Percentiles rank a stretch among this genome's conserved stretches.
Conservation (phyloP, 208 protist species). For the Crithidia bombi region DNA sequence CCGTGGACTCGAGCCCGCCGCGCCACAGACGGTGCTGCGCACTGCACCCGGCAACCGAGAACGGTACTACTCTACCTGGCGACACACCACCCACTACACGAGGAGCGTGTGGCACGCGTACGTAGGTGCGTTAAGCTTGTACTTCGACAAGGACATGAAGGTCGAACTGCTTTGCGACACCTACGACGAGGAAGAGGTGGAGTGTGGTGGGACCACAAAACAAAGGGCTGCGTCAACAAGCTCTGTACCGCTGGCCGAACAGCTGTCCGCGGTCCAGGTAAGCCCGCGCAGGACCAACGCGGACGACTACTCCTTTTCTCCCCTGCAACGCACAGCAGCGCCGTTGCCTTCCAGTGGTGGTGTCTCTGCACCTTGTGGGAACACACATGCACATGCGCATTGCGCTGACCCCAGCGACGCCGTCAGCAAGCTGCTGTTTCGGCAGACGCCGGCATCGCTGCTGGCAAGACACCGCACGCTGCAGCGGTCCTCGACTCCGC, state of each 20-base stretch:
- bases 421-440: neutral
- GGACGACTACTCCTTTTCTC: too few relatives aligned
- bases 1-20: neutral
- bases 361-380: too few relatives aligned
- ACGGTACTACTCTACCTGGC: conserved; percentile 40
- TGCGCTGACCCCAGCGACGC: too few relatives aligned
- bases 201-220: neutral
- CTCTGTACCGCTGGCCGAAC: neutral
- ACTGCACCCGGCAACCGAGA: neutral
- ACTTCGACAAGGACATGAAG: conserved; percentile 30
- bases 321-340: too few relatives aligned
- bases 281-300: too few relatives aligned
- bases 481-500: neutral
- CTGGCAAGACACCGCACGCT: neutral
- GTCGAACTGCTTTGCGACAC: conserved; percentile 22
- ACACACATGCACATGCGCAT: too few relatives aligned
- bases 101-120: conserved; percentile 69
- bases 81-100: conserved; percentile 44
- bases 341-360: neutral
- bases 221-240: neutral
- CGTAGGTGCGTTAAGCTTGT: conserved; percentile 45
- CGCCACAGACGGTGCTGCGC: neutral
- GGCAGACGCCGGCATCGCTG: neutral
- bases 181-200: neutral
- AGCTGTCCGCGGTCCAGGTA: conserved; percentile 24